A percentile compares a stretch with the other conserved stretches of the same genome.
These are phyloP conservation scores for Rhododendron griersonianum DNA, from an alignment of 148 eudicot genomes.

Conservation along the genomic window DNA sequence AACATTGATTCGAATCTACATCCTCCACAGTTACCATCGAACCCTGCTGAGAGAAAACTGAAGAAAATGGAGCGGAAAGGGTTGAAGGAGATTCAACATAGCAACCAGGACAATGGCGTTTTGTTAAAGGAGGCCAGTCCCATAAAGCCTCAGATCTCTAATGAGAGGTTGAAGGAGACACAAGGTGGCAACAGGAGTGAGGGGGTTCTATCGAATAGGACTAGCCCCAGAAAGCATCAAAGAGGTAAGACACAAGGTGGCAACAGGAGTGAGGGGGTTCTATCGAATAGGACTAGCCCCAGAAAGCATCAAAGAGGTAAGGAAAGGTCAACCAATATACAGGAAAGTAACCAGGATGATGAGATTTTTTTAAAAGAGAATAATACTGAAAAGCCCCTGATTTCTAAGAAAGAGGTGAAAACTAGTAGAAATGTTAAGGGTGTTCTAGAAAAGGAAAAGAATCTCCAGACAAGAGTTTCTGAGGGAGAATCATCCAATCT, in stretches of 20 bases:
- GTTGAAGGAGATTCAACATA: neutral
- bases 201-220: neutral
- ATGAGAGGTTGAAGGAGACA: neutral
- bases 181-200: neutral
- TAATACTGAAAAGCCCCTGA: neutral
- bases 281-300: neutral
- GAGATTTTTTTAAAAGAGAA: neutral
- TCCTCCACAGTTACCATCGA: constrained; percentile 10
- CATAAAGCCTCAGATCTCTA: neutral
- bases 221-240: no score
- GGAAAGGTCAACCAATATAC: neutral
- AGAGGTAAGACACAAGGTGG: neutral
- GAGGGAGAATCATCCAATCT: constrained; percentile 4
- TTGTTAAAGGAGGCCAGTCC: neutral
- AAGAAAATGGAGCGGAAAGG: constrained; percentile 35
- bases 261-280: neutral
- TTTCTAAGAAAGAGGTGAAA: neutral
- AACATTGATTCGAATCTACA: constrained; percentile 16
- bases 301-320: neutral
- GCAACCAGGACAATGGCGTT: neutral
- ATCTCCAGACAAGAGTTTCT: neutral
- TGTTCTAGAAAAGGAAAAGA: neutral
- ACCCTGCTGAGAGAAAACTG: constrained; percentile 27
- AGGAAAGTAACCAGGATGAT: neutral
- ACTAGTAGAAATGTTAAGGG: neutral